These are phyloP conservation scores for Stachybotrys chartarum DNA, from an alignment of 2,329 filamentous ascomycete species.

Conservation along the genomic window DNA sequence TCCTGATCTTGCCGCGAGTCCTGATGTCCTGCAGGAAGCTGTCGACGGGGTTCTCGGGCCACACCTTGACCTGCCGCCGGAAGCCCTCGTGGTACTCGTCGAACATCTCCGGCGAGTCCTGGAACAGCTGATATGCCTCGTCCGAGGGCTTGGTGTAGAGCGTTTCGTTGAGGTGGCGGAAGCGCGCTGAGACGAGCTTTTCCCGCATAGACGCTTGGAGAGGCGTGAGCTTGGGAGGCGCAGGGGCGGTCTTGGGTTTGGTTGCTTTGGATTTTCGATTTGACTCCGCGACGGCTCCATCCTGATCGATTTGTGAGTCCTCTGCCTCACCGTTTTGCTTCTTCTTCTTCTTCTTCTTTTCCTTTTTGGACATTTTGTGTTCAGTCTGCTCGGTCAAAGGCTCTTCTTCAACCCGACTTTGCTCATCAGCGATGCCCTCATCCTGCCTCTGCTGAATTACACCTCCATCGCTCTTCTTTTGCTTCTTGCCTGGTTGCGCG, in stretches of 20 bases:
- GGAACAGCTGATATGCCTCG: conserved; percentile 78
- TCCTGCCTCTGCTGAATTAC: conserved; percentile 25
- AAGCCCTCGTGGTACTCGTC: conserved; percentile 95
- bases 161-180: conserved; percentile 94
- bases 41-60: conserved; percentile 95
- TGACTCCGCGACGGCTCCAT: conserved; percentile 9
- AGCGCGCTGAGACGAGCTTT: conserved; percentile 90
- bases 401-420: neutral
- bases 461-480: conserved; percentile 17
- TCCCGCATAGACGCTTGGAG: conserved; percentile 91
- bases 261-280: neutral
- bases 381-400: neutral
- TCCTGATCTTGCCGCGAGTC: conserved; percentile 51
- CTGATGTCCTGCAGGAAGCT: conserved; percentile 70
- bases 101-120: conserved; percentile 85
- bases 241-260: conserved; percentile 21
- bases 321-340: conserved; percentile 17
- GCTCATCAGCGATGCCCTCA: conserved; percentile 5
- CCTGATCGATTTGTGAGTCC: conserved; percentile 4
- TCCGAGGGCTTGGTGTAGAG: conserved; percentile 87
- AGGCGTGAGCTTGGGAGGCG: conserved; percentile 67
- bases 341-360: conserved; percentile 30
- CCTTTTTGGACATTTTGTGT: conserved; percentile 13
- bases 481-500: conserved; percentile 23
- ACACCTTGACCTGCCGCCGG: conserved; percentile 87